These are phyloP conservation scores for Fusarium papillatum DNA, from an alignment of 2,329 filamentous ascomycete species.

Conservation along the genomic window DNA sequence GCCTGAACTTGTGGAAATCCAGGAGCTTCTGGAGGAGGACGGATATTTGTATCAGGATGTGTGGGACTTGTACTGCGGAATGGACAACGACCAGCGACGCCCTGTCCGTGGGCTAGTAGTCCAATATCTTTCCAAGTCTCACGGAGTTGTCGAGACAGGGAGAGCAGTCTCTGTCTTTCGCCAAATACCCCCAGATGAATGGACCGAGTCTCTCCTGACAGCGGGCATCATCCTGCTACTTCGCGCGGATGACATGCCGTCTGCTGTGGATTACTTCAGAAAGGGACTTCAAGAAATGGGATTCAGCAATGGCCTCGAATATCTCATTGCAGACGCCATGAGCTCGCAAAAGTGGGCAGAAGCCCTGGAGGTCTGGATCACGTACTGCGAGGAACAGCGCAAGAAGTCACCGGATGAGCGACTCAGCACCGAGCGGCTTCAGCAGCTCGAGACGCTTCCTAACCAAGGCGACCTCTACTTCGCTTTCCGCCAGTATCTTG, in stretches of 20 bases:
- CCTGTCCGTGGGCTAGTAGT: conserved; percentile 52
- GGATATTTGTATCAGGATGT: conserved; percentile 53
- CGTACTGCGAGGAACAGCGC: conserved; percentile 45
- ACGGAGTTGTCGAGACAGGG: conserved; percentile 57
- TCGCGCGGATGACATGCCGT: conserved; percentile 51
- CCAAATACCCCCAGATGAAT: conserved; percentile 50
- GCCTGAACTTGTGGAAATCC: conserved; percentile 7
- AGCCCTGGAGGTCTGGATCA: conserved; percentile 53
- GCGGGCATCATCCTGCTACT: conserved; percentile 58
- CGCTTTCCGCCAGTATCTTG: conserved; percentile 50
- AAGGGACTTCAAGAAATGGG: conserved; percentile 50
- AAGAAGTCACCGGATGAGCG: conserved; percentile 9
- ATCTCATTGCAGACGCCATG: conserved; percentile 58
- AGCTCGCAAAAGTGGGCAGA: conserved; percentile 51
- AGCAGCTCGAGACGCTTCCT: conserved; percentile 43
- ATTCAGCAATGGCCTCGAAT: conserved; percentile 57
- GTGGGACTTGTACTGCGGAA: conserved; percentile 58
- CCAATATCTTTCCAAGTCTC: conserved; percentile 58
- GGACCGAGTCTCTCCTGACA: conserved; percentile 56
- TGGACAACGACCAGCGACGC: conserved; percentile 49
- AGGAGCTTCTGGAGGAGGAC: conserved; percentile 41
- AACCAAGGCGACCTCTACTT: conserved; percentile 49
- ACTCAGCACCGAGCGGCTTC: conserved; percentile 31
- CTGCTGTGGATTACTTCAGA: conserved; percentile 57
- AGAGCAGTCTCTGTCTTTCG: conserved; percentile 61